Base-by-base conservation (phyloP, 805 yeast species). In the Spathaspora boniae region DNA sequence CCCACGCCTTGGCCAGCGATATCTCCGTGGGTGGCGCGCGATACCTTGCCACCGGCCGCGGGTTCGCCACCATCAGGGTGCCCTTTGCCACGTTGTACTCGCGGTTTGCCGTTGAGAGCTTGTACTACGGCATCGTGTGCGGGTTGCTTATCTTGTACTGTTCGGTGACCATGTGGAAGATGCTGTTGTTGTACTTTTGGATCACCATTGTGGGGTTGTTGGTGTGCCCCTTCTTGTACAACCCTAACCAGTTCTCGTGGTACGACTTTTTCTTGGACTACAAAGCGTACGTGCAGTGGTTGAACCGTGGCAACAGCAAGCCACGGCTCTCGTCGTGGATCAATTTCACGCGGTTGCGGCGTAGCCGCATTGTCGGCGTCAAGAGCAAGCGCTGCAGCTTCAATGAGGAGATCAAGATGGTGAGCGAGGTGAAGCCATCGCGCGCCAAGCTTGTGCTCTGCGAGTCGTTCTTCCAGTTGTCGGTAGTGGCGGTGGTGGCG, bases 21-120 rank as follows among this genome's bases (percentile, higher is more conserved):
- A 70, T 84, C 60, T 70, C 82, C 34, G 76, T 83, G 45, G 94
- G 94, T 61, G 93, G 93, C 60, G 94, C 94, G 44, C 79, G 86
- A 65, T 84, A 84, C 65, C 82, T 84, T 53, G 78, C 89, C 27
- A 84, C 93, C 12, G 93, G 93, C 58, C 74, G 94, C 70, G 89
- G 93, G 48, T 83, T 84, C 56, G 91, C 91, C 29, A 83, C 89
- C 32, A 76, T 84, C 14, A 76, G 93, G 68, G 79, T 80, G 47
- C 83, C 86, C 46, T 83, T 84, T 63, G 72, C 86, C 12, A 80
- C 78, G 23, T 64, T 84, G 47, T 84, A 82, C 55, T 73, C 88
- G 15, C 73, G 88, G 63, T 84, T 82, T 63, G 89, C 89, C 1
- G 46, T 51, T 26, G 83, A 80, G 33, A 74, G 85, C 41, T 66